Conservation (phyloP, 208 protist species). For the Phytomonas sp. region DNA sequence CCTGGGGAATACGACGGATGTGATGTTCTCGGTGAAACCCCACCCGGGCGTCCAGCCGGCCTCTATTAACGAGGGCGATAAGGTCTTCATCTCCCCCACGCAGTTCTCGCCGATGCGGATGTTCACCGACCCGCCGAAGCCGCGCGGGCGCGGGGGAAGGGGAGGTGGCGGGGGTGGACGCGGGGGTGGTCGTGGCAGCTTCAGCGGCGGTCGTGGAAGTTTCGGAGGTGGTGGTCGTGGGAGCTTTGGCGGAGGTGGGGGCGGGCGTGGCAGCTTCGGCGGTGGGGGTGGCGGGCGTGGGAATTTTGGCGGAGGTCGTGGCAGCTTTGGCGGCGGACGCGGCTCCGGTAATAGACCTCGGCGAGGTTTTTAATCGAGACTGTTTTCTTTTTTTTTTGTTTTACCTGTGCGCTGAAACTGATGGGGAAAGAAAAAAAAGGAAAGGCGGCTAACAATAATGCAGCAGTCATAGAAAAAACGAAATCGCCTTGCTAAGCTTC, state of each 20-base stretch:
- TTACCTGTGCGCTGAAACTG: conserved; percentile 1
- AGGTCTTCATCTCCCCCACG: conserved; percentile 78
- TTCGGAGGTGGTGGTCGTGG: conserved; percentile 24
- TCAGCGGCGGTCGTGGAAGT: conserved; percentile 19
- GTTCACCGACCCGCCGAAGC: conserved; percentile 85
- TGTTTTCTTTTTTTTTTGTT: conserved; percentile 15
- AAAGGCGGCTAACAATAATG: not conserved
- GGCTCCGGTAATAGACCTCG: conserved; percentile 20
- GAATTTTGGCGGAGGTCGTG: conserved; percentile 22
- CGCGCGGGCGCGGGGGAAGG: conserved; percentile 76
- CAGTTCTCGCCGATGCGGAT: conserved; percentile 76
- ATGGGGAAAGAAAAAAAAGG: not conserved
- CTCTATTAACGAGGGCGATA: conserved; percentile 79
- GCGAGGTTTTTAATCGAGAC: conserved; percentile 16
- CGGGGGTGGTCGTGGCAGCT: conserved; percentile 25
- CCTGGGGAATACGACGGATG: conserved; percentile 76
- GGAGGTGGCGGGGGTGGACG: conserved; percentile 43
- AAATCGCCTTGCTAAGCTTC: not conserved
- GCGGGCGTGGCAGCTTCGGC: conserved; percentile 47
- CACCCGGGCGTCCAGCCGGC: conserved; percentile 74
- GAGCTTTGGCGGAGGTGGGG: conserved; percentile 19
- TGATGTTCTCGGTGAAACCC: conserved; percentile 90
- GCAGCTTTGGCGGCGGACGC: conserved; percentile 31
- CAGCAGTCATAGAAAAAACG: not conserved
- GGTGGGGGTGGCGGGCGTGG: conserved; percentile 27